A percentile compares a stretch with the other conserved stretches of the same genome.
These are phyloP conservation scores for Plectosphaerella cucumerina DNA, from an alignment of 2,329 filamentous ascomycete genomes.

Conservation along the genomic window DNA sequence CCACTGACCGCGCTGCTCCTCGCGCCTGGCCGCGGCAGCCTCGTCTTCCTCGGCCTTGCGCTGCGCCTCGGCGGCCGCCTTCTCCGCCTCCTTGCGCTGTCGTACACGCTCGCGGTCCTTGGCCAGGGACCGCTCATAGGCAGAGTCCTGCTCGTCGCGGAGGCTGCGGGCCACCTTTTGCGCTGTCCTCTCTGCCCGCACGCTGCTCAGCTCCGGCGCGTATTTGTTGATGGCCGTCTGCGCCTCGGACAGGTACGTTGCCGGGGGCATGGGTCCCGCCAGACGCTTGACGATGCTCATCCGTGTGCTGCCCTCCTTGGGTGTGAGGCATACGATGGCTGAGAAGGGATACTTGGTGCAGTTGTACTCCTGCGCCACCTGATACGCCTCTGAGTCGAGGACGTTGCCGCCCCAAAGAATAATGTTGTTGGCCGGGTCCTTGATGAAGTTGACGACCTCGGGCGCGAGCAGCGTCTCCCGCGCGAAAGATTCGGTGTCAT, in stretches of 20 bases:
- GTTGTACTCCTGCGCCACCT: slow-evolving; percentile 80
- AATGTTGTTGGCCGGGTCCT: slow-evolving; percentile 71
- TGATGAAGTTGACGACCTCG: slow-evolving; percentile 70
- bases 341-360: slow-evolving; percentile 93
- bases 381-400: slow-evolving; percentile 88
- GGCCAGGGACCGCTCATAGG: slow-evolving; percentile 88
- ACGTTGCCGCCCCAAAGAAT: slow-evolving; percentile 92
- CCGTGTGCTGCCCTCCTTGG: slow-evolving; percentile 73
- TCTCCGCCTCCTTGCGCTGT: slow-evolving; percentile 71
- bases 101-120: slow-evolving; percentile 81
- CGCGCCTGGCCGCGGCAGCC: slow-evolving; percentile 51
- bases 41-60: slow-evolving; percentile 57
- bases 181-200: slow-evolving; percentile 71
- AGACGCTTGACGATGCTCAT: slow-evolving; percentile 88
- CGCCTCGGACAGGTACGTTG: slow-evolving; percentile 72
- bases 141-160: slow-evolving; percentile 84
- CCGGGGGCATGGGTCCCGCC: slow-evolving; percentile 64
- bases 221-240: slow-evolving; percentile 71
- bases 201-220: slow-evolving; percentile 67
- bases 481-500: slow-evolving; percentile 81
- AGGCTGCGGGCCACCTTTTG: slow-evolving; percentile 78
- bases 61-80: slow-evolving; percentile 63
- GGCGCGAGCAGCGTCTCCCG: slow-evolving; percentile 75
- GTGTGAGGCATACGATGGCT: slow-evolving; percentile 81
- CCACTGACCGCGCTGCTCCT: slow-evolving; percentile 61